Conservation (phyloP, 2,329 filamentous ascomycete genomes). For the Ophiosphaerella korrae region DNA sequence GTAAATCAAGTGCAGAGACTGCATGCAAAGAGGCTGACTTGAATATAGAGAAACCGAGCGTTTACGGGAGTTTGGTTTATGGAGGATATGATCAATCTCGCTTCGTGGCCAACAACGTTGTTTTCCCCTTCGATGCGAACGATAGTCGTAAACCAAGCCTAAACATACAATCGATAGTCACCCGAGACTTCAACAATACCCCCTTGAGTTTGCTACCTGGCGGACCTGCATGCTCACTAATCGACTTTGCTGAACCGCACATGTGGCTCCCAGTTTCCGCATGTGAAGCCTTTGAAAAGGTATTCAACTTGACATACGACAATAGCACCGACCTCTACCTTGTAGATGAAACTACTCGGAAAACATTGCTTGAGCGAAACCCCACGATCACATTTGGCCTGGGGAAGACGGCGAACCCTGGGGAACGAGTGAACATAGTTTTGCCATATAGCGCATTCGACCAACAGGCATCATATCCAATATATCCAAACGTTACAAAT, state of each 20-base stretch:
- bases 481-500: slow-evolving; percentile 63
- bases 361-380: slow-evolving; percentile 20
- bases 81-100: slow-evolving; percentile 47
- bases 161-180: slow-evolving; percentile 24
- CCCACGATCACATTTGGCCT: slow-evolving; percentile 42
- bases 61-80: slow-evolving; percentile 38
- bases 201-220: slow-evolving; percentile 23
- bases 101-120: slow-evolving; percentile 27
- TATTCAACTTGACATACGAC: slow-evolving; percentile 47
- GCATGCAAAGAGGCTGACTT: not conserved
- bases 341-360: slow-evolving; percentile 37
- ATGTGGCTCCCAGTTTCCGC: slow-evolving; percentile 45
- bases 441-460: slow-evolving; percentile 55
- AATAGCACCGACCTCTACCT: slow-evolving; percentile 39
- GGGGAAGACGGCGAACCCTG: slow-evolving; percentile 28
- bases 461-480: slow-evolving; percentile 54
- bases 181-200: slow-evolving; percentile 22
- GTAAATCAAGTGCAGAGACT: not conserved
- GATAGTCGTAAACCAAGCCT: slow-evolving; percentile 23
- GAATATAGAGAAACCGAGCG: slow-evolving; percentile 23
- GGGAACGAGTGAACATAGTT: slow-evolving; percentile 43
- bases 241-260: slow-evolving; percentile 46
- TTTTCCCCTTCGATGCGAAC: slow-evolving; percentile 29
- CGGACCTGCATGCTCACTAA: slow-evolving; percentile 23
- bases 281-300: slow-evolving; percentile 44